Evolutionary conservation across 169 alveolate species (phyloP).

Genomic region (Perkinsus marinus): DNA sequence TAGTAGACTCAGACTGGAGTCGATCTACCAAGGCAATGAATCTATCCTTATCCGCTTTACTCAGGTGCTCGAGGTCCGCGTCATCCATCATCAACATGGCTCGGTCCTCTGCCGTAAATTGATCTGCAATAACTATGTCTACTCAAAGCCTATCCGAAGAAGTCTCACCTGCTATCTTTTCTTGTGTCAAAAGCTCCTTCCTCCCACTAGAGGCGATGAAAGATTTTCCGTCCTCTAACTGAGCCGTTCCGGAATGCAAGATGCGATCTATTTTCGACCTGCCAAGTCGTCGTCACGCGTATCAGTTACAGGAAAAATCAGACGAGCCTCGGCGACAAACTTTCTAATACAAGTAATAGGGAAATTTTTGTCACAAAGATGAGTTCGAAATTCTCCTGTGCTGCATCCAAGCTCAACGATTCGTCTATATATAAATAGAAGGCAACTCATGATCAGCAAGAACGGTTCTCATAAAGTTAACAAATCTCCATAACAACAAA

Average conservation of each 20-base stretch:
- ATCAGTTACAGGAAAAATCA: too few species aligned
- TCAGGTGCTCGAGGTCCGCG: neutral
- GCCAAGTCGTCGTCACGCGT: too few species aligned
- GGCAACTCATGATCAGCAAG: too few species aligned
- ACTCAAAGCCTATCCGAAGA: neutral
- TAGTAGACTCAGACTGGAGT: neutral
- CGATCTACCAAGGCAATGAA: neutral
- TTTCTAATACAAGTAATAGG: too few species aligned
- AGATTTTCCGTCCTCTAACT: neutral
- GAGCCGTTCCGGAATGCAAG: neutral
- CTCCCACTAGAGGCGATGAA: neutral
- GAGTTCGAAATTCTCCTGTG: too few species aligned
- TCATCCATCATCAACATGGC: neutral
- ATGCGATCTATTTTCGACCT: neutral
- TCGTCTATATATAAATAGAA: too few species aligned
- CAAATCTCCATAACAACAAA: too few species aligned
- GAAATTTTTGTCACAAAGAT: too few species aligned
- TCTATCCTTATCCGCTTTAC: neutral
- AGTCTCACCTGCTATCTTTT: neutral
- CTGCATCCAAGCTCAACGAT: too few species aligned
- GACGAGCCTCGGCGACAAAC: too few species aligned
- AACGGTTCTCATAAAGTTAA: too few species aligned
- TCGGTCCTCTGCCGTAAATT: neutral
- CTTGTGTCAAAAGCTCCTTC: neutral
- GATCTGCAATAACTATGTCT: neutral